These are phyloP conservation scores for Eimeria falciformis DNA, from an alignment of 169 alveolate species.

Conservation along the genomic window DNA sequence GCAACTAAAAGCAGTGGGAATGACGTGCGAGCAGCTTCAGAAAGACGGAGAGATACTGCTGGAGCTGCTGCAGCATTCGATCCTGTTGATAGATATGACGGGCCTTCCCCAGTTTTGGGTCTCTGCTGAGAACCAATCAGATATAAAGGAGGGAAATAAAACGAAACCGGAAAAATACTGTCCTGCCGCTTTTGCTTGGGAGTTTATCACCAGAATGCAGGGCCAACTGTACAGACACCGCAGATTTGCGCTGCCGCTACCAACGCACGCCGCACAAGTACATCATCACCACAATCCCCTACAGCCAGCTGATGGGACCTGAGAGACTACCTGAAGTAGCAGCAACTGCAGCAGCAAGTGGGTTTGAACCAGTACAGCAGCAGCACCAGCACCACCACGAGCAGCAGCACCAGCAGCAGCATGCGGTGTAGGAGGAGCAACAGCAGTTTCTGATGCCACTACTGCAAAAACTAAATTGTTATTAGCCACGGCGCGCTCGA, in stretches of 20 bases:
- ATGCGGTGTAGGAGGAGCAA: neutral
- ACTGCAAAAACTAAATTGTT: neutral
- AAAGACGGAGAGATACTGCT: constrained; percentile 4
- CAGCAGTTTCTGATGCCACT: neutral
- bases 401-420: constrained; percentile 5
- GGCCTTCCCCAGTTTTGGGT: constrained; percentile 28
- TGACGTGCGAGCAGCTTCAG: neutral
- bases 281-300: neutral
- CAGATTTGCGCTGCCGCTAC: neutral
- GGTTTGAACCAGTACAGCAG: neutral
- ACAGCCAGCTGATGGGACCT: no score
- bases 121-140: neutral
- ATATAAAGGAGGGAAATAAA: neutral
- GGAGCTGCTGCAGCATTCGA: constrained; percentile 10
- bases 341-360: neutral
- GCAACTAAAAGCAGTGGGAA: neutral
- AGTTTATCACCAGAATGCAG: constrained; percentile 42
- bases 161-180: constrained; percentile 18
- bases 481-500: no score
- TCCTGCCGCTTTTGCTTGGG: constrained; percentile 64
- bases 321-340: no score
- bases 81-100: neutral
- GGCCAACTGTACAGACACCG: constrained; percentile 64
- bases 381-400: neutral
- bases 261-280: neutral